Conservation (phyloP, 139 green algal genomes). For the Diplosphaera chodatii region DNA sequence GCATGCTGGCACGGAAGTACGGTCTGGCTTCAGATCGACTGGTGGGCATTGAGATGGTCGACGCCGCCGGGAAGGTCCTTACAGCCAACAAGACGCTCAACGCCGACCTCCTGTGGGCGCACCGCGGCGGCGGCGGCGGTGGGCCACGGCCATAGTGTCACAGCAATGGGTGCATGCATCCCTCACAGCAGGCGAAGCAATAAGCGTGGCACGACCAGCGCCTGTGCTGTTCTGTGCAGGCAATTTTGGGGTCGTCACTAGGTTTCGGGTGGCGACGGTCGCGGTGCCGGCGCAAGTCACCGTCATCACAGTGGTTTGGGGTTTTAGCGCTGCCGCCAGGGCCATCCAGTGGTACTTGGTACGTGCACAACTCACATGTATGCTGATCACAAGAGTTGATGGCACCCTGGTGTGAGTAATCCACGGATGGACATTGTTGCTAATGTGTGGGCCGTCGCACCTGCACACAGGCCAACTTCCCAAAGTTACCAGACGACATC, state of each 20-base stretch:
- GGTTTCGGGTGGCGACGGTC: neutral
- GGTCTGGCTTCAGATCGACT: slow-evolving; percentile 8
- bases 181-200: no score
- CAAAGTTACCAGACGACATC: neutral
- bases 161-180: no score
- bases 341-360: neutral
- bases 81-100: neutral
- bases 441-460: no score
- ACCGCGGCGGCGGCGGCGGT: slow-evolving; percentile 7
- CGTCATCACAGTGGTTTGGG: neutral
- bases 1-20: slow-evolving; percentile 3
- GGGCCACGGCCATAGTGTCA: no score
- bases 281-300: neutral
- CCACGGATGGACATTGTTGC: no score
- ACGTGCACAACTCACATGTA: no score
- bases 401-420: no score
- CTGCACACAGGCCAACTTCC: neutral
- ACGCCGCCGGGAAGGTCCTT: slow-evolving; percentile 1
- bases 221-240: neutral
- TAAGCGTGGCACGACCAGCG: no score
- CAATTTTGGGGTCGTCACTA: neutral
- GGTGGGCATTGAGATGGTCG: slow-evolving; percentile 4
- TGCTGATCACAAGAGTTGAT: no score
- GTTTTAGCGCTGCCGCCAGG: neutral
- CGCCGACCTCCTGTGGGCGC: slow-evolving; percentile 9